Percentiles rank a stretch among this genome's conserved stretches.
These are phyloP conservation scores for Yamadazyma nakazawae DNA, from an alignment of 805 yeast genomes.

Conservation along the genomic window DNA sequence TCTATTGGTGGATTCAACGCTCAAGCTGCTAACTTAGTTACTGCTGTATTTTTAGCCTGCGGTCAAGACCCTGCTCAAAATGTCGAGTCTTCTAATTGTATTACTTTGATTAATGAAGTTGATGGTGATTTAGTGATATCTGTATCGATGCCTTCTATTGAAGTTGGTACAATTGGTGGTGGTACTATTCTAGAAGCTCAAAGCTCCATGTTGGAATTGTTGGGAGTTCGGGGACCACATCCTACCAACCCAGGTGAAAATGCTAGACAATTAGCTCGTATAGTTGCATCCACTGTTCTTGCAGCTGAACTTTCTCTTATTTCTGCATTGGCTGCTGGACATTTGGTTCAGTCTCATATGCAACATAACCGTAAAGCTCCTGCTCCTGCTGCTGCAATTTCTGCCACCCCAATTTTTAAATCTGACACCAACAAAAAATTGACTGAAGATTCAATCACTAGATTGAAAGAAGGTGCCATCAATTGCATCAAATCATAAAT, in stretches of 20 bases:
- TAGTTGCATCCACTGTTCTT: constrained; percentile 90
- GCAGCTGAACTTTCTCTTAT: constrained; percentile 95
- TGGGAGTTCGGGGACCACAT: constrained; percentile 96
- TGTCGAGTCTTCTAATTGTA: constrained; percentile 96
- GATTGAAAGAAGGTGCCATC: constrained; percentile 60
- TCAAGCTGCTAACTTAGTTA: constrained; percentile 94
- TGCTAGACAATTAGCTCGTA: constrained; percentile 87
- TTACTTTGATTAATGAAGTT: constrained; percentile 74
- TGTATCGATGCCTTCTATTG: constrained; percentile 99
- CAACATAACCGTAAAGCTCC: constrained; percentile 78
- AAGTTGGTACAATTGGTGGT: constrained; percentile 99
- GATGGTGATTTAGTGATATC: constrained; percentile 82
- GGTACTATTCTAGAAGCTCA: constrained; percentile 98
- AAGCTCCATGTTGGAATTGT: constrained; percentile 88
- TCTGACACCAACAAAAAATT: constrained; percentile 17
- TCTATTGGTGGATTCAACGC: constrained; percentile 98
- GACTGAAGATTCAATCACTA: constrained; percentile 7
- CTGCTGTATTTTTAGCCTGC: constrained; percentile 90
- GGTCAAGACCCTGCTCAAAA: constrained; percentile 99
- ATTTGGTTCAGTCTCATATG: constrained; percentile 97
- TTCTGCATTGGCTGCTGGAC: constrained; percentile 98
- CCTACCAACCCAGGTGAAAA: constrained; percentile 91
- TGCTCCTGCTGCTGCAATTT: constrained; percentile 21
- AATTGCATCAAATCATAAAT: constrained; percentile 63
- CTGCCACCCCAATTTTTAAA: constrained; percentile 13